These are phyloP conservation scores for Xylaria sp. DNA, from an alignment of 2,329 filamentous ascomycete genomes.

Conservation along the genomic window DNA sequence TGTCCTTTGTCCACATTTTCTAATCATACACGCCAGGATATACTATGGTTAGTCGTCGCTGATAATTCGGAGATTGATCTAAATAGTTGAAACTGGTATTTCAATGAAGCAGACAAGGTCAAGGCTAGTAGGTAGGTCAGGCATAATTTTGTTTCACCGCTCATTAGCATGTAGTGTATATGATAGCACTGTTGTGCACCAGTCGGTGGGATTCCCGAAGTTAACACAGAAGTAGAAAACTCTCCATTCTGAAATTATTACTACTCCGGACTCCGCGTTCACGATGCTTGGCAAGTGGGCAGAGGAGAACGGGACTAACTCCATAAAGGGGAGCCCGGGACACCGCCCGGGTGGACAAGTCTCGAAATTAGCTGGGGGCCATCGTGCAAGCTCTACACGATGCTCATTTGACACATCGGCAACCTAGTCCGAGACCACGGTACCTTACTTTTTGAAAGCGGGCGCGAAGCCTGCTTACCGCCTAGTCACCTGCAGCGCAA, in stretches of 20 bases:
- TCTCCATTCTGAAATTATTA: background rate
- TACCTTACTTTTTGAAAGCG: background rate
- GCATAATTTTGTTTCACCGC: constrained; percentile 19
- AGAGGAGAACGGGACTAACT: constrained; percentile 13
- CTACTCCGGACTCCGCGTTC: constrained; percentile 26
- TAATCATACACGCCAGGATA: no score
- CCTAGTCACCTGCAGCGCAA: constrained; percentile 10
- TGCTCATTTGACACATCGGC: constrained; percentile 9
- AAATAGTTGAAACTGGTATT: background rate
- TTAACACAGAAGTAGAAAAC: constrained; percentile 13
- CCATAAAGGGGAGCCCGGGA: constrained; percentile 20
- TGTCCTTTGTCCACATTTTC: constrained; percentile 2
- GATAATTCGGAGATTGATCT: background rate
- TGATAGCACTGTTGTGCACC: background rate
- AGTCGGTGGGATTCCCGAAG: constrained; percentile 16
- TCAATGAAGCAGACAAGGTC: background rate
- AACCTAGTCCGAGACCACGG: no score
- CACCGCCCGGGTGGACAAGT: constrained; percentile 19
- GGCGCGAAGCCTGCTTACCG: background rate
- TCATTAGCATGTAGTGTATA: constrained; percentile 9
- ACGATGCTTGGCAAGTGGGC: constrained; percentile 32
- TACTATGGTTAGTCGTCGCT: background rate
- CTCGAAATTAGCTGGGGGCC: constrained; percentile 16
- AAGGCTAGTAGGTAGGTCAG: background rate
- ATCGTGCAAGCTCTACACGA: constrained; percentile 4